These are phyloP conservation scores for Picochlorum sp. DNA, from an alignment of 139 green algal species.

Conservation along the genomic window DNA sequence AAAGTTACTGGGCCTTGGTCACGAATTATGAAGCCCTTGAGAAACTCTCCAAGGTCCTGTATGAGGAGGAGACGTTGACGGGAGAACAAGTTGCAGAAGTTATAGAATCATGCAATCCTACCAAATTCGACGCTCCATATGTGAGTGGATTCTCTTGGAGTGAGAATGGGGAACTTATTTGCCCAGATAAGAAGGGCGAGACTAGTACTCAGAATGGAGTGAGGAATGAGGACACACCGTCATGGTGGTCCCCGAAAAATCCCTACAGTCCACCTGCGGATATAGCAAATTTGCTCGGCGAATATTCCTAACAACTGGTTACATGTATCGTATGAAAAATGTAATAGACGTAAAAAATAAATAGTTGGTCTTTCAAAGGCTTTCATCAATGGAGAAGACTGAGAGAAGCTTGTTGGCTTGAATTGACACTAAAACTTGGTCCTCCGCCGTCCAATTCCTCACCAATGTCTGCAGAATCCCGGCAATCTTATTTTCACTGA, in stretches of 20 bases:
- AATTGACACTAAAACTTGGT: conserved; percentile 36
- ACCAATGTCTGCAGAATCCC: conserved; percentile 37
- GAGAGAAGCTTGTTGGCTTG: conserved; percentile 56
- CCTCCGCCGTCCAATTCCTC: neutral
- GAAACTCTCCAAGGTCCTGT: conserved; percentile 30
- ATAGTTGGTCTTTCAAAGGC: no score
- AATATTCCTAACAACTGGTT: neutral
- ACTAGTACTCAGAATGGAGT: neutral
- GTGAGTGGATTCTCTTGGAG: conserved; percentile 39
- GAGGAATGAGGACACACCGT: neutral
- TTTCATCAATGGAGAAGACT: no score
- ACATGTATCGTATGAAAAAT: neutral
- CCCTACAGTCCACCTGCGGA: conserved; percentile 40
- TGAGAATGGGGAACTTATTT: conserved; percentile 27
- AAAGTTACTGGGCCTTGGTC: conserved; percentile 76
- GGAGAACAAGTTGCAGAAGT: conserved; percentile 45
- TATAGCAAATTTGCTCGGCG: conserved; percentile 34
- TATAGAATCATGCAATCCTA: conserved; percentile 21
- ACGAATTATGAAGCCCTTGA: conserved; percentile 66
- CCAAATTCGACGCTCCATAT: conserved; percentile 15
- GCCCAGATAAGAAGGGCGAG: conserved; percentile 18
- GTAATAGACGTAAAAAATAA: no score
- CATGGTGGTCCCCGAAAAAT: conserved; percentile 34
- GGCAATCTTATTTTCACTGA: conserved; percentile 45
- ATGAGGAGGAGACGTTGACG: conserved; percentile 30